Evolutionary conservation across 129 eudicot species (phyloP).

Genomic region (Calendula officinalis): DNA sequence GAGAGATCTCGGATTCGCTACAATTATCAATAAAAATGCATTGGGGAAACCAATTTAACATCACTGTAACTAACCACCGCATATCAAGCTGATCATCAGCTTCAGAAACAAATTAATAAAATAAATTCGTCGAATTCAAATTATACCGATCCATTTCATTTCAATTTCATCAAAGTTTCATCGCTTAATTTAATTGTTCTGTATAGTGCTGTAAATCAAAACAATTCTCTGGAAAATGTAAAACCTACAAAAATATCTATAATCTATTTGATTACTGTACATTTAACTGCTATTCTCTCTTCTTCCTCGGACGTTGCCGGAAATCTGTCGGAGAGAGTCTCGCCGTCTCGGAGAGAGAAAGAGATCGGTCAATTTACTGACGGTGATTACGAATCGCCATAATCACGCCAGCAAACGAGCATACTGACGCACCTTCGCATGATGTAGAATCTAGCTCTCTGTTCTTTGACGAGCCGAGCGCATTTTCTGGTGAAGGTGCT

Average conservation of each 20-base stretch:
- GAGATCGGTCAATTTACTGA: background rate
- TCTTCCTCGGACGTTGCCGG: slow-evolving; percentile 32
- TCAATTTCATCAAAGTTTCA: slow-evolving; percentile 6
- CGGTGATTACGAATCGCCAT: slow-evolving; percentile 40
- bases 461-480: slow-evolving; percentile 60
- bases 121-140: background rate
- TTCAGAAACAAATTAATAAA: too few species aligned
- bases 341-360: slow-evolving; percentile 12
- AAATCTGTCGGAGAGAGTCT: slow-evolving; percentile 6
- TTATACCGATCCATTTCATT: background rate
- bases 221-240: too few species aligned
- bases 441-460: slow-evolving; percentile 69
- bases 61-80: too few species aligned
- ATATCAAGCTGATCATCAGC: too few species aligned
- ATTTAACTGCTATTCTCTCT: slow-evolving; percentile 20
- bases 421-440: slow-evolving; percentile 64
- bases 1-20: too few species aligned
- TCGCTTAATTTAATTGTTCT: background rate
- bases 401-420: slow-evolving; percentile 73
- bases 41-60: too few species aligned
- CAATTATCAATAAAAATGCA: too few species aligned
- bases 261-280: slow-evolving; percentile 11
- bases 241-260: too few species aligned
- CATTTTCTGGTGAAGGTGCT: slow-evolving; percentile 58
- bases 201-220: too few species aligned